Percentiles rank a stretch among this genome's conserved stretches.
Conservation (phyloP, 2,329 filamentous ascomycete genomes). For the Aspergillus neoniger region DNA sequence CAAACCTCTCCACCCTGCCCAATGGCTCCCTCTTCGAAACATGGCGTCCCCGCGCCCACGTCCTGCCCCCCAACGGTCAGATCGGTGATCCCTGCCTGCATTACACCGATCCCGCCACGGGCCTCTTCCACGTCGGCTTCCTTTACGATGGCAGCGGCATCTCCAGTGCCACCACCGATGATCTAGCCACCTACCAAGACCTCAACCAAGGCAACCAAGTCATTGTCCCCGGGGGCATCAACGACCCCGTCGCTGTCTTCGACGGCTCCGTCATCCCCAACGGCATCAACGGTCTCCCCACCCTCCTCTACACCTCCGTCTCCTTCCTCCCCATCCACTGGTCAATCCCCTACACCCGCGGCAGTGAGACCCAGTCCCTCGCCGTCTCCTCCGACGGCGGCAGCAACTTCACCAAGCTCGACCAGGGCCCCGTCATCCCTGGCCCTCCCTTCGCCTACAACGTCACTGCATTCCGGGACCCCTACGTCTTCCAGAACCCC, state of each 20-base stretch:
- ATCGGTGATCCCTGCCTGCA: slow-evolving; percentile 23
- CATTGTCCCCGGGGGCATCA: slow-evolving; percentile 20
- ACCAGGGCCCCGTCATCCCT: slow-evolving; percentile 49
- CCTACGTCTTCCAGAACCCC: slow-evolving; percentile 21
- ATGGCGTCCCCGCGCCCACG: slow-evolving; percentile 23
- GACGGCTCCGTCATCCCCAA: slow-evolving; percentile 23
- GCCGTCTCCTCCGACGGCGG: slow-evolving; percentile 51
- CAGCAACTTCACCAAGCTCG: slow-evolving; percentile 50
- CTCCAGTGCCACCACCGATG: slow-evolving; percentile 18
- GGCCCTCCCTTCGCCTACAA: slow-evolving; percentile 18
- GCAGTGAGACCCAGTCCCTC: slow-evolving; percentile 50
- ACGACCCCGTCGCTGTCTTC: slow-evolving; percentile 23
- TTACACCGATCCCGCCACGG: slow-evolving; percentile 22
- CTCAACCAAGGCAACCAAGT: slow-evolving; percentile 15
- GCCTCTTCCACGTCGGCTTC: slow-evolving; percentile 23
- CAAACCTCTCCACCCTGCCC: slow-evolving; percentile 20
- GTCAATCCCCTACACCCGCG: slow-evolving; percentile 45
- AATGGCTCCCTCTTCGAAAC: slow-evolving; percentile 19
- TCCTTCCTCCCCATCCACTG: slow-evolving; percentile 50
- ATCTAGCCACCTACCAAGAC: slow-evolving; percentile 20
- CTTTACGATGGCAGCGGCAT: slow-evolving; percentile 21
- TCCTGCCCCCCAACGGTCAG: slow-evolving; percentile 20
- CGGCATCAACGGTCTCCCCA: slow-evolving; percentile 45
- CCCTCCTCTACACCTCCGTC: slow-evolving; percentile 52
- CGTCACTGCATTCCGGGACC: slow-evolving; percentile 26